Base-by-base conservation (phyloP, 441 rosid species). In the Croton setiger region DNA sequence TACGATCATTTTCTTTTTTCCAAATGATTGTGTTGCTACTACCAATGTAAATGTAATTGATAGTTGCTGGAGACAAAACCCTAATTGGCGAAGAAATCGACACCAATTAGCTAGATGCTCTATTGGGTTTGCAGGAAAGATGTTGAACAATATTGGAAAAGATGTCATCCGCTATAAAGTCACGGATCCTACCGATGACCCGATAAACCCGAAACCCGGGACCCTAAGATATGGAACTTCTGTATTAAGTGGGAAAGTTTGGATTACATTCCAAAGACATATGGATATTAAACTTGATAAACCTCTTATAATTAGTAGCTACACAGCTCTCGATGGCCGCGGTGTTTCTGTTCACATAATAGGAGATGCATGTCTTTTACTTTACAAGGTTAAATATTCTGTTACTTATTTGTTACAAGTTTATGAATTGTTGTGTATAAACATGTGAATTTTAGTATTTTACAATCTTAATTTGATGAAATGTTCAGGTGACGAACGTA, bases 221-320 rank as follows among this genome's bases (percentile, higher is more conserved):
- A 84, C 91, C n/a, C 73, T 88, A 33, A 82, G 96, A 70, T 83
- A 86, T 6, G 96, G 87, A 67, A 83, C 87, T 44, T 88, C 87
- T 9, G 64, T 85, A 79, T 49, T 86, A 51, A 75, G 72, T 7
- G 88, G 86, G 0, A 89, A 85, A 67, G 82, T 75, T 3, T 94
- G 96, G 90, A 87, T 91, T 71, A 89, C 92, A 51, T 90, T 89
- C 72, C 45, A 81, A 61, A 85, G 73, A 43, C 71, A 83, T 79
- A 89, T 88, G 95, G 55, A 69, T 55, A 85, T 90, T 66, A 69
- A 67, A 11, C 87, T 89, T 7, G 74, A 67, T 3, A 86, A 75
- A 55, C 86, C 88, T 0, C 87, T 91, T 31, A 76, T 91, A 18
- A 73, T 91, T 45, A 80, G 92, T 43, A 86, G 93, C 79, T 85